Percentiles rank a stretch among this genome's conserved stretches.
These are phyloP conservation scores for Hanseniaspora opuntiae DNA, from an alignment of 805 yeast genomes.

Conservation along the genomic window DNA sequence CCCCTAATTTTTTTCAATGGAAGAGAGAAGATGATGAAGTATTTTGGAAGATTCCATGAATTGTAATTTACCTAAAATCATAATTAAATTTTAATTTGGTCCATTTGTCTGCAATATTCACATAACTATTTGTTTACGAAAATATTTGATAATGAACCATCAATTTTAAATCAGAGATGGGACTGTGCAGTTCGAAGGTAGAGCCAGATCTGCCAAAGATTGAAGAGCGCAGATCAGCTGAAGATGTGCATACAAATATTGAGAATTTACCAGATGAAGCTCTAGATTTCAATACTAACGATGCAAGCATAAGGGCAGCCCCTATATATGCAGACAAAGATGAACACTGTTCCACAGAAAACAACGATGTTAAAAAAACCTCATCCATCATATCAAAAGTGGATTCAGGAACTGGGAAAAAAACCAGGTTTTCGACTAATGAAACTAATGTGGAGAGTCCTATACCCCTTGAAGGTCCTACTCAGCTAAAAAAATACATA, in stretches of 20 bases:
- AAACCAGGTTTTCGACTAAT: neutral
- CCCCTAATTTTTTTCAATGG: no score
- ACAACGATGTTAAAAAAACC: no score
- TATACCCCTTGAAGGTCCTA: neutral
- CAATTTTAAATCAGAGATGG: neutral
- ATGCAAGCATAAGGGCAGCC: neutral
- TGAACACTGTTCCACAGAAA: neutral
- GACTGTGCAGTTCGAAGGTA: slow-evolving; percentile 5
- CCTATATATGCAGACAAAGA: neutral
- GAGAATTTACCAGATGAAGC: neutral
- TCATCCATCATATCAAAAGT: no score
- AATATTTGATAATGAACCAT: no score
- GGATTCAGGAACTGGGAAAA: no score
- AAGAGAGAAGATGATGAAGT: no score
- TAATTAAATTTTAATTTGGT: no score
- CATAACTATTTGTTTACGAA: no score
- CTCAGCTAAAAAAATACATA: neutral
- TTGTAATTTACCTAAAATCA: no score
- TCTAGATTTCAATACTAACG: neutral
- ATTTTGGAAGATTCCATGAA: no score
- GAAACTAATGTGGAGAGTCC: neutral
- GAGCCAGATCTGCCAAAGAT: neutral
- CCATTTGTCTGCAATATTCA: no score
- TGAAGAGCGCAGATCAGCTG: neutral
- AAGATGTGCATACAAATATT: neutral